A percentile compares a stretch with the other conserved stretches of the same genome.
Evolutionary conservation across 2,329 filamentous ascomycete genomes (phyloP).

Genomic region (Leptodontidium sp.): DNA sequence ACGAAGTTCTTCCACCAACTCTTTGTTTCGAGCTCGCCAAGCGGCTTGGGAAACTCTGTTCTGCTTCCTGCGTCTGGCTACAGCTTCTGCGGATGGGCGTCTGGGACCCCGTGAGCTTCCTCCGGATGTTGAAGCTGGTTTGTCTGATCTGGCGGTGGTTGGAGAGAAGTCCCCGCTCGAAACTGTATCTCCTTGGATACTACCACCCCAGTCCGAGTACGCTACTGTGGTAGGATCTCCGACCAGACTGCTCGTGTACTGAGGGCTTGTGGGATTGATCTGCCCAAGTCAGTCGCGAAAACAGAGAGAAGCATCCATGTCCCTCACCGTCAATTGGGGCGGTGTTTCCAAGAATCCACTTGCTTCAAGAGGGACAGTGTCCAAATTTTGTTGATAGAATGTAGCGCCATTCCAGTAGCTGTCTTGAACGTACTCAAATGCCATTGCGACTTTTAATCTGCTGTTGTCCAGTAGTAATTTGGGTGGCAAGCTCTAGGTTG

Average conservation of each 20-base stretch:
- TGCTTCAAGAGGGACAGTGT: slow-evolving; percentile 12
- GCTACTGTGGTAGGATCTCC: not conserved
- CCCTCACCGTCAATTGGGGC: slow-evolving; percentile 2
- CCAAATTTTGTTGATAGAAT: slow-evolving; percentile 20
- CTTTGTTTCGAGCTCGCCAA: slow-evolving; percentile 27
- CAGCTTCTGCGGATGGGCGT: slow-evolving; percentile 25
- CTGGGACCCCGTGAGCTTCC: slow-evolving; percentile 16
- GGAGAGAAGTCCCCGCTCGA: slow-evolving; percentile 14
- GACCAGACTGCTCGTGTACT: slow-evolving; percentile 4
- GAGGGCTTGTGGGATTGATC: slow-evolving; percentile 16
- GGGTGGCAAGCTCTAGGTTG: not conserved
- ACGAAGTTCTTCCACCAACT: slow-evolving; percentile 27
- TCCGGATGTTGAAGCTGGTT: not conserved
- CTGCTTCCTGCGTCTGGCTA: slow-evolving; percentile 26
- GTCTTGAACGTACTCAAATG: slow-evolving; percentile 22
- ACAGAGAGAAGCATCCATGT: not conserved
- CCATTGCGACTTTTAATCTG: slow-evolving; percentile 7
- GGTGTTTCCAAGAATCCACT: slow-evolving; percentile 9
- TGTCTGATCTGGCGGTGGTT: not conserved
- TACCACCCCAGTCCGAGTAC: slow-evolving; percentile 22
- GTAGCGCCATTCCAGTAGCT: slow-evolving; percentile 20
- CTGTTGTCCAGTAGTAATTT: not conserved
- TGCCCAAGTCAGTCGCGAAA: not conserved
- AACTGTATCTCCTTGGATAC: slow-evolving; percentile 3
- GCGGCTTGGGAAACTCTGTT: slow-evolving; percentile 27